phyloP scores from a whole-genome alignment of 116 monocot genomes.

The Papilionanthe hybrid region DNA sequence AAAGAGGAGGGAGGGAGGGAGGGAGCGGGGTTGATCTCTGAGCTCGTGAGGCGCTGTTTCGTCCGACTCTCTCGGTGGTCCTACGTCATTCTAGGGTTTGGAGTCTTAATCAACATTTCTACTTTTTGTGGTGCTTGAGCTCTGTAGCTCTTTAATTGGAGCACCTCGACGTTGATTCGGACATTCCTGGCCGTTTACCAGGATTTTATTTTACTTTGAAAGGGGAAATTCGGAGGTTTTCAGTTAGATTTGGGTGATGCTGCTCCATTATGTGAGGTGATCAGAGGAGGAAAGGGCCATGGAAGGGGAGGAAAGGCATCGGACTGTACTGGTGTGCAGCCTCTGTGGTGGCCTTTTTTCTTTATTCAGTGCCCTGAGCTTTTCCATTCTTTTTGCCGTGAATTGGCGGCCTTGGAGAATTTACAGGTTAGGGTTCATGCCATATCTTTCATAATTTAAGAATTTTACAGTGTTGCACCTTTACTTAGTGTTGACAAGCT shows the following conservation, averaged over 20 bases:
- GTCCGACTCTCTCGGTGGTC: not conserved
- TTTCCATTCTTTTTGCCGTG: slow-evolving; percentile 80
- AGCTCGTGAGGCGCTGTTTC: not conserved
- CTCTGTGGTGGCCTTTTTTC: slow-evolving; percentile 77
- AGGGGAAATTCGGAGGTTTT: not conserved
- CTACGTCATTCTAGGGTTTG: not conserved
- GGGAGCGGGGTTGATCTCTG: not conserved
- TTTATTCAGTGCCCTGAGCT: slow-evolving; percentile 56
- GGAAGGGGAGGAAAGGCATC: slow-evolving; percentile 67
- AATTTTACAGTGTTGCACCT: not conserved
- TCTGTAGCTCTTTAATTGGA: not conserved
- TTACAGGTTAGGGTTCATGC: slow-evolving; percentile 49
- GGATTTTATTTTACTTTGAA: not conserved
- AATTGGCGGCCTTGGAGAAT: slow-evolving; percentile 99
- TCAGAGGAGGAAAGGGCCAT: slow-evolving; percentile 35
- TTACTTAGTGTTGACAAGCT: not conserved
- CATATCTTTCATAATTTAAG: not conserved
- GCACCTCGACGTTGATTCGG: too few species aligned
- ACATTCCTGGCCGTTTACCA: not conserved
- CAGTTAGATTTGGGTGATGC: not conserved
- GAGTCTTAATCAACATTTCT: not conserved
- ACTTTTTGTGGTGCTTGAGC: not conserved
- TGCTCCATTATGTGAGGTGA: not conserved
- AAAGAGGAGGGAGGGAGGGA: not conserved
- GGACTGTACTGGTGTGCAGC: slow-evolving; percentile 52